phyloP scores from a whole-genome alignment of 2,329 filamentous ascomycete genomes.

The Dactylellina leptospora region DNA sequence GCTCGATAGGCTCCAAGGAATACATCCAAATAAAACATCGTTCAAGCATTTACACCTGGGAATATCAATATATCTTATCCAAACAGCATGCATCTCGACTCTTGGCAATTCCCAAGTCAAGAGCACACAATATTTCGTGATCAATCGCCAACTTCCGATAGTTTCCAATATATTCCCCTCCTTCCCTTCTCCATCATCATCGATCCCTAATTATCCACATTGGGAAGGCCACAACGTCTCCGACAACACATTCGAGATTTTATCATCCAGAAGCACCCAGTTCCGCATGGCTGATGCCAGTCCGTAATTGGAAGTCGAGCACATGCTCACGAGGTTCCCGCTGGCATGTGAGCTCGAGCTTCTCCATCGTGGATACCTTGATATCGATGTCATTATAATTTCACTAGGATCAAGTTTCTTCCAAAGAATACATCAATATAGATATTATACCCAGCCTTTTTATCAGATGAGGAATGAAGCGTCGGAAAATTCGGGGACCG shows the following conservation, averaged over 20 bases:
- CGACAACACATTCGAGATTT: conserved; percentile 27
- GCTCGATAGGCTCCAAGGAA: conserved; percentile 12
- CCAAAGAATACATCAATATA: conserved; percentile 8
- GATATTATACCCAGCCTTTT: too few relatives aligned
- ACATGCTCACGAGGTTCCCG: not conserved
- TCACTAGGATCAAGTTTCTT: too few relatives aligned
- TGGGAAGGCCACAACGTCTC: conserved; percentile 26
- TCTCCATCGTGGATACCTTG: not conserved
- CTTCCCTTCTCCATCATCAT: conserved; percentile 12
- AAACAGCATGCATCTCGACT: not conserved
- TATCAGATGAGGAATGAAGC: not conserved
- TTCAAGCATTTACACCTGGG: not conserved
- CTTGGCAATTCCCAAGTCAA: not conserved
- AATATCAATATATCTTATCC: conserved; percentile 9
- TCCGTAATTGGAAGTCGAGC: conserved; percentile 5
- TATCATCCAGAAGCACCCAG: too few relatives aligned
- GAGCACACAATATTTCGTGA: conserved; percentile 48
- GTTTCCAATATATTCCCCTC: too few relatives aligned
- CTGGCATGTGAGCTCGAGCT: conserved; percentile 1
- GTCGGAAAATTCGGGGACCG: not conserved
- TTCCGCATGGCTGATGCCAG: not conserved
- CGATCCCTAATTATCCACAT: conserved; percentile 7
- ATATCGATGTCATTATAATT: not conserved
- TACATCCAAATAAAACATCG: too few relatives aligned
- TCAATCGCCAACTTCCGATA: conserved; percentile 22